phyloP scores from a whole-genome alignment of 345 rosid species.

The Hibiscus tridactylites region DNA sequence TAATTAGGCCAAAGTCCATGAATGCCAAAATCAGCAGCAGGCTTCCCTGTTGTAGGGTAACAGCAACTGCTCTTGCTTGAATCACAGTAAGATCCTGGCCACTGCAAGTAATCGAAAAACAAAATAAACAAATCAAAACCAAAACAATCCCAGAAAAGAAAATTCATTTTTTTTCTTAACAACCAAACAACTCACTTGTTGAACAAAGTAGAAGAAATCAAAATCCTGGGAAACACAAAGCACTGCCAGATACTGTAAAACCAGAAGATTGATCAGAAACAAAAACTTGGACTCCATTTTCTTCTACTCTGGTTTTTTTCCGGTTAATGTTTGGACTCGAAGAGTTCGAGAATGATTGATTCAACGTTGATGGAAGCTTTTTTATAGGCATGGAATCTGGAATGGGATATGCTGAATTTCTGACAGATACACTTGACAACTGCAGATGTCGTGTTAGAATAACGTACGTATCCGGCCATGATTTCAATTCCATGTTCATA shows the following conservation, averaged over 20 bases:
- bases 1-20: slow-evolving; percentile 91
- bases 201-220: slow-evolving; percentile 95
- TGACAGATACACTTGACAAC: background rate
- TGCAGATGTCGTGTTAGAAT: too few species aligned
- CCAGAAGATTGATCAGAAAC: background rate
- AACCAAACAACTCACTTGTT: slow-evolving; percentile 39
- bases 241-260: background rate
- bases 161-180: background rate
- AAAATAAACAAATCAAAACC: background rate
- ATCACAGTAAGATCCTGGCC: slow-evolving; percentile 92
- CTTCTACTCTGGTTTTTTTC: background rate
- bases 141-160: background rate
- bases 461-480: background rate
- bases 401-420: background rate
- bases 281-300: background rate
- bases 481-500: background rate
- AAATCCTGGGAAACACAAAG: slow-evolving; percentile 40
- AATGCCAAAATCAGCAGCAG: slow-evolving; percentile 68
- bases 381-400: background rate
- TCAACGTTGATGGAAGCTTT: background rate
- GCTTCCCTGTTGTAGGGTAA: slow-evolving; percentile 77
- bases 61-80: slow-evolving; percentile 46
- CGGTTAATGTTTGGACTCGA: background rate
- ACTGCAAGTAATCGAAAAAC: slow-evolving; percentile 28
- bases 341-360: background rate